These are phyloP conservation scores for Thalassiosira livingstoniorum DNA, from an alignment of 352 stramenopile species.

Conservation along the genomic window DNA sequence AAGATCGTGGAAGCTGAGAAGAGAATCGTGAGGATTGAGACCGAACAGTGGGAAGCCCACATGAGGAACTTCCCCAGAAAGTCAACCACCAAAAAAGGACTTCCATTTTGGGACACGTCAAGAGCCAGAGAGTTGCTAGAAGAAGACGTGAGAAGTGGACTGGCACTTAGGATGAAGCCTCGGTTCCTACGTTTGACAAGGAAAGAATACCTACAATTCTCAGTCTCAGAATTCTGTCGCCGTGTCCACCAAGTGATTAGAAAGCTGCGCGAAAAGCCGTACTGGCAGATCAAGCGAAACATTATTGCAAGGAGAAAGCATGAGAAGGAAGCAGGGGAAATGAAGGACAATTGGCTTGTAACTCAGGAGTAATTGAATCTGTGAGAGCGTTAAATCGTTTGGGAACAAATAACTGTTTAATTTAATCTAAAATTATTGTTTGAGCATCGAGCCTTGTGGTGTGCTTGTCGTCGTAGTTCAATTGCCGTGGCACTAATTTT, in stretches of 20 bases:
- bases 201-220: constrained; percentile 21
- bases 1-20: no score
- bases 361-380: neutral
- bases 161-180: neutral
- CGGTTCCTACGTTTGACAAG: neutral
- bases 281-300: constrained; percentile 21
- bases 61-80: neutral
- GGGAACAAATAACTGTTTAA: no score
- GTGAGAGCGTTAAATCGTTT: neutral
- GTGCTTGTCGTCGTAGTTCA: no score
- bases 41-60: no score
- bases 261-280: constrained; percentile 3
- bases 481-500: no score
- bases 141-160: neutral
- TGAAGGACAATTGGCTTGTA: constrained; percentile 14
- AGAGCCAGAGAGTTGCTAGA: neutral
- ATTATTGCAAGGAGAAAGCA: constrained; percentile 3
- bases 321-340: constrained; percentile 6
- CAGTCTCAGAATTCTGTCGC: neutral
- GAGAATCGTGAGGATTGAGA: no score
- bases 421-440: no score
- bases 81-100: neutral
- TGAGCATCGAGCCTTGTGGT: no score
- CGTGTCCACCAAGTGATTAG: constrained; percentile 15
- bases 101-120: neutral